Conservation (phyloP, 805 yeast species). For the Candida qinlingensis region DNA sequence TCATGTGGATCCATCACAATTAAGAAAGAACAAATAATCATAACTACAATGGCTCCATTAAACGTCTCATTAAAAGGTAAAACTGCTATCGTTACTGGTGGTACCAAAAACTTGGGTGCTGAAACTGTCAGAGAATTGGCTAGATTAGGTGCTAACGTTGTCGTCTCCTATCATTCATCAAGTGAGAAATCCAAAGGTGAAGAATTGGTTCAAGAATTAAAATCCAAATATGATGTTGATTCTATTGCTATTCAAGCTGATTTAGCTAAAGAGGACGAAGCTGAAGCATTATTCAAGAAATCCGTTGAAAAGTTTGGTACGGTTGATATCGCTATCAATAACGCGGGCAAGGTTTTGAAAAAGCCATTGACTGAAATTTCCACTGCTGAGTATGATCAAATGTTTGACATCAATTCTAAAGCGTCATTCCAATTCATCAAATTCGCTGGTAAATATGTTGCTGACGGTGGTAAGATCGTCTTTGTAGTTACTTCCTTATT, state of each 20-base stretch:
- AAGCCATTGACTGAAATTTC: slow-evolving; percentile 49
- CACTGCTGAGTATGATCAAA: slow-evolving; percentile 48
- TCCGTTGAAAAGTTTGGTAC: slow-evolving; percentile 42
- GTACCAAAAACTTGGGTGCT: slow-evolving; percentile 57
- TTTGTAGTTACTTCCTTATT: slow-evolving; percentile 57
- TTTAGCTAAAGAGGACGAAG: slow-evolving; percentile 32
- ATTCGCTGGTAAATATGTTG: slow-evolving; percentile 46
- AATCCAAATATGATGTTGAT: slow-evolving; percentile 32
- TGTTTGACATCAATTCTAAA: slow-evolving; percentile 52
- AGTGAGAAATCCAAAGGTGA: slow-evolving; percentile 33
- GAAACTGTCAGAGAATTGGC: slow-evolving; percentile 51
- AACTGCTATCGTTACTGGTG: slow-evolving; percentile 53
- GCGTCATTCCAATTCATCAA: slow-evolving; percentile 57
- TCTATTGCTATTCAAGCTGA: slow-evolving; percentile 25
- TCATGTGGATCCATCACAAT: too few species aligned
- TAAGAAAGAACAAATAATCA: too few species aligned
- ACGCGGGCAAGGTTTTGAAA: slow-evolving; percentile 62
- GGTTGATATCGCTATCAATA: slow-evolving; percentile 61
- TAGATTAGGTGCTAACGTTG: slow-evolving; percentile 44
- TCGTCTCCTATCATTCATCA: slow-evolving; percentile 49
- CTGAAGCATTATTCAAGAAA: slow-evolving; percentile 39
- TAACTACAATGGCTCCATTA: slow-evolving; percentile 17
- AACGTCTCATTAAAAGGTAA: slow-evolving; percentile 35
- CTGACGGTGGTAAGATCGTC: slow-evolving; percentile 49
- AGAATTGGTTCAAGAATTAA: slow-evolving; percentile 32